Evolutionary conservation across 2,329 filamentous ascomycete species (phyloP).

Genomic region (Fonsecaea nubica): DNA sequence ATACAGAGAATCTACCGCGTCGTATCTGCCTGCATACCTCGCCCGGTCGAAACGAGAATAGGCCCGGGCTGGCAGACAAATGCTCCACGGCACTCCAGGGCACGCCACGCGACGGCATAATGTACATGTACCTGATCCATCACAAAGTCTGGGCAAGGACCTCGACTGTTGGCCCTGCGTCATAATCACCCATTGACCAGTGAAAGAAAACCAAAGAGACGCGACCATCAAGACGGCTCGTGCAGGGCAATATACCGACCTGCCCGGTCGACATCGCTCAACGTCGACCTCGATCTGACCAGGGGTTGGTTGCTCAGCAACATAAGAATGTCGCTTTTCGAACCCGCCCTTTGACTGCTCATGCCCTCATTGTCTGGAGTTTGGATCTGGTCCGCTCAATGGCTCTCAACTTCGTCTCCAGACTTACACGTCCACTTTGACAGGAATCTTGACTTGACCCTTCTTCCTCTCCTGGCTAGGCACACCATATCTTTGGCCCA

Average conservation of each 20-base stretch:
- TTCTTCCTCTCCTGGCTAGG: conserved; percentile 68
- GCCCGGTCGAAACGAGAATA: too few species aligned
- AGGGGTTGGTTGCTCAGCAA: not conserved
- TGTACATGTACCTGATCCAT: too few species aligned
- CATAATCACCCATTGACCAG: too few species aligned
- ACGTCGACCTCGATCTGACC: not conserved
- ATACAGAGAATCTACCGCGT: not conserved
- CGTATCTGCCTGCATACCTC: not conserved
- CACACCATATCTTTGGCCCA: conserved; percentile 67
- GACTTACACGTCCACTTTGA: conserved; percentile 58
- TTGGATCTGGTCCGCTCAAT: not conserved
- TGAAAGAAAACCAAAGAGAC: too few species aligned
- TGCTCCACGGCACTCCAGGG: too few species aligned
- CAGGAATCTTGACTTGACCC: conserved; percentile 69
- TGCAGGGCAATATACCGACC: not conserved
- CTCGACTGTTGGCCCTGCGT: too few species aligned
- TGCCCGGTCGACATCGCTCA: not conserved
- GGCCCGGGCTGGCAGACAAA: too few species aligned
- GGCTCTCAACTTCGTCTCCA: not conserved
- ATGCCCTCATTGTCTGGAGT: too few species aligned
- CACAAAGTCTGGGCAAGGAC: too few species aligned
- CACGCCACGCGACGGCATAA: too few species aligned
- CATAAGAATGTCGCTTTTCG: not conserved
- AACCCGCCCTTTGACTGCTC: not conserved
- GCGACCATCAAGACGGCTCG: not conserved